Conservation (phyloP, 352 stramenopile genomes). For the Pythium aphanidermatum region DNA sequence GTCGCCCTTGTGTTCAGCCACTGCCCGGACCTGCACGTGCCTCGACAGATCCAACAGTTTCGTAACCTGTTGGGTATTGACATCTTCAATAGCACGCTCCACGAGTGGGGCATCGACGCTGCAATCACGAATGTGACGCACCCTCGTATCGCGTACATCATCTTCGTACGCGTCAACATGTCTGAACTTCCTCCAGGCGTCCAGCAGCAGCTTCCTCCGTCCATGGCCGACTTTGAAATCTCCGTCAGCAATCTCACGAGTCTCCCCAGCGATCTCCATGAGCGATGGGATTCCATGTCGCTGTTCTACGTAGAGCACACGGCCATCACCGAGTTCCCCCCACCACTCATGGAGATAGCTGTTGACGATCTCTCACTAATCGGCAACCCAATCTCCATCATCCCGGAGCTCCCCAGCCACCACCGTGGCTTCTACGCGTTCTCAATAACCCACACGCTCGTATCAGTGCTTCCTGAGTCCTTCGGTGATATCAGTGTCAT, state of each 20-base stretch:
- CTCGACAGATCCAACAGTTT: slow-evolving; percentile 14
- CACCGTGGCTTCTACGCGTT: slow-evolving; percentile 10
- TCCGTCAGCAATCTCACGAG: slow-evolving; percentile 17
- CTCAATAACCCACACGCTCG: slow-evolving; percentile 15
- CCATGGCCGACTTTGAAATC: slow-evolving; percentile 25
- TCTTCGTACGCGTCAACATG: slow-evolving; percentile 27
- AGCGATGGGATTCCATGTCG: slow-evolving; percentile 14
- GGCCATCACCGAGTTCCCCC: slow-evolving; percentile 9
- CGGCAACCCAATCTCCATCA: slow-evolving; percentile 3
- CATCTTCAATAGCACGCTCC: slow-evolving; percentile 29
- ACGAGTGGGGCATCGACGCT: slow-evolving; percentile 15
- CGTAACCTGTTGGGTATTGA: slow-evolving; percentile 27
- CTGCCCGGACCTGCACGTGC: slow-evolving; percentile 17
- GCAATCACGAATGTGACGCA: slow-evolving; percentile 16
- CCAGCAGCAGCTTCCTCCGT: slow-evolving; percentile 9
- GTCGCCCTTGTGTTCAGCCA: slow-evolving; percentile 22
- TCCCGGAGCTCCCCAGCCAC: slow-evolving; percentile 1
- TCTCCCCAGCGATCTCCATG: slow-evolving; percentile 11
- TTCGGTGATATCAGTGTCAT: slow-evolving; percentile 16
- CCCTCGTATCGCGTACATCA: slow-evolving; percentile 16
- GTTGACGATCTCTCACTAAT: slow-evolving; percentile 22
- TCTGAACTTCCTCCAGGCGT: slow-evolving; percentile 17
- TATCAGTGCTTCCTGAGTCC: slow-evolving; percentile 17
- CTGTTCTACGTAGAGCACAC: slow-evolving; percentile 21
- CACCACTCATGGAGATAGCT: not conserved